These are phyloP conservation scores for Pichia sp. DNA, from an alignment of 1,139 yeast species.

Conservation along the genomic window DNA sequence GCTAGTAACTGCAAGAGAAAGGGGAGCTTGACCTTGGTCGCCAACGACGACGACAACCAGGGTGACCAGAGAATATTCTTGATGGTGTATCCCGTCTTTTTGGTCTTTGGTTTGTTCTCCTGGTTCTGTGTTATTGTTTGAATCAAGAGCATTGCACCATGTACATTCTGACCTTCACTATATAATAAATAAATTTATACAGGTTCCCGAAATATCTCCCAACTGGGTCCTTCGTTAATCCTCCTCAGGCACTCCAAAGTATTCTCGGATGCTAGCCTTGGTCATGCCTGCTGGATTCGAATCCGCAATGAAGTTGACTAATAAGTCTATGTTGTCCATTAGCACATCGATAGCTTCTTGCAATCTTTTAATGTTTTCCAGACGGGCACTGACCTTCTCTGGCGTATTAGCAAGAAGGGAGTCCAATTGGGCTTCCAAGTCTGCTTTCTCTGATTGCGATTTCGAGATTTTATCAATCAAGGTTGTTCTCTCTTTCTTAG, in stretches of 20 bases:
- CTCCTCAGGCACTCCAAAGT: slow-evolving; percentile 19
- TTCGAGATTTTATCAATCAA: slow-evolving; percentile 1
- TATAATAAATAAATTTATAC: neutral
- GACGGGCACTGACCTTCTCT: slow-evolving; percentile 5
- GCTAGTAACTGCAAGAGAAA: slow-evolving; percentile 30
- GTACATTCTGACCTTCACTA: neutral
- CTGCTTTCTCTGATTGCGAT: neutral
- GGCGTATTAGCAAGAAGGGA: neutral
- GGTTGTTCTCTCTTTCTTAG: slow-evolving; percentile 1
- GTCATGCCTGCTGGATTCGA: slow-evolving; percentile 10
- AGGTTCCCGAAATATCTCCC: neutral
- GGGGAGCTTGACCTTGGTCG: slow-evolving; percentile 31
- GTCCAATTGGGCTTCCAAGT: neutral
- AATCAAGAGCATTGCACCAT: slow-evolving; percentile 1
- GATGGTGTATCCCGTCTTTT: slow-evolving; percentile 76
- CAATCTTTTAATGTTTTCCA: slow-evolving; percentile 3
- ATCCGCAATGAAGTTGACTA: slow-evolving; percentile 14
- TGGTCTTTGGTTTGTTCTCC: slow-evolving; percentile 67
- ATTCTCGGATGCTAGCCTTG: slow-evolving; percentile 9
- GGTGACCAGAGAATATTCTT: slow-evolving; percentile 56
- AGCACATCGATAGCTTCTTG: slow-evolving; percentile 15
- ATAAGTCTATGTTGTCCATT: slow-evolving; percentile 18
- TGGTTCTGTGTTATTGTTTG: slow-evolving; percentile 76
- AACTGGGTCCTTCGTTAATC: slow-evolving; percentile 1
- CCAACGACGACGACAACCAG: slow-evolving; percentile 21